Conservation (phyloP, 805 yeast species). For the Yamadazyma kitorensis region DNA sequence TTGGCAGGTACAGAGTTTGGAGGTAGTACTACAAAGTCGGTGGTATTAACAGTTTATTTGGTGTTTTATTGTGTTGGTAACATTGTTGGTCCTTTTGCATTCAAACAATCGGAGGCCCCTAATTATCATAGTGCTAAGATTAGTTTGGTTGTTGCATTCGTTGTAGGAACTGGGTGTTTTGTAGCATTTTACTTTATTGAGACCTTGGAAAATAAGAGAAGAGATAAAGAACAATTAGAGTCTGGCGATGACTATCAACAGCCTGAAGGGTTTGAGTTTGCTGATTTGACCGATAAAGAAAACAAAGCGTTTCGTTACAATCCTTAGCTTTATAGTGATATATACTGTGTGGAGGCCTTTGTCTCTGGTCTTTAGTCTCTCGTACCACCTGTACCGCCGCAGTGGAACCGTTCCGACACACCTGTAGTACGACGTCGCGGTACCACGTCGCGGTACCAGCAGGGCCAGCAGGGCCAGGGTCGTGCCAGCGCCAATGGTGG, state of each 20-base stretch:
- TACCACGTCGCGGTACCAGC: too few species aligned
- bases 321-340: too few species aligned
- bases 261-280: conserved; percentile 42
- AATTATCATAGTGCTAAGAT: conserved; percentile 38
- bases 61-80: conserved; percentile 55
- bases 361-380: too few species aligned
- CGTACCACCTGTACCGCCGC: too few species aligned
- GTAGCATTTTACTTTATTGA: conserved; percentile 23
- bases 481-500: too few species aligned
- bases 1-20: conserved; percentile 47
- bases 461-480: too few species aligned
- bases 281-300: conserved; percentile 54
- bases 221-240: conserved; percentile 21
- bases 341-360: too few species aligned
- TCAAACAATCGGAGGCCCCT: conserved; percentile 43
- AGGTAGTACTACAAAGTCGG: conserved; percentile 56
- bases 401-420: too few species aligned
- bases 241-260: conserved; percentile 14
- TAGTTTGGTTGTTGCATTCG: conserved; percentile 34
- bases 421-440: too few species aligned
- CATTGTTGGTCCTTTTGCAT: conserved; percentile 54
- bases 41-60: conserved; percentile 42
- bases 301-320: conserved; percentile 52
- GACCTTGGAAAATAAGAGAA: conserved; percentile 32
- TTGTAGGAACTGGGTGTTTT: conserved; percentile 24